Percentiles rank a stretch among this genome's conserved stretches.
Conservation (phyloP, 257 asterid genomes). For the Haberlea rhodopensis region DNA sequence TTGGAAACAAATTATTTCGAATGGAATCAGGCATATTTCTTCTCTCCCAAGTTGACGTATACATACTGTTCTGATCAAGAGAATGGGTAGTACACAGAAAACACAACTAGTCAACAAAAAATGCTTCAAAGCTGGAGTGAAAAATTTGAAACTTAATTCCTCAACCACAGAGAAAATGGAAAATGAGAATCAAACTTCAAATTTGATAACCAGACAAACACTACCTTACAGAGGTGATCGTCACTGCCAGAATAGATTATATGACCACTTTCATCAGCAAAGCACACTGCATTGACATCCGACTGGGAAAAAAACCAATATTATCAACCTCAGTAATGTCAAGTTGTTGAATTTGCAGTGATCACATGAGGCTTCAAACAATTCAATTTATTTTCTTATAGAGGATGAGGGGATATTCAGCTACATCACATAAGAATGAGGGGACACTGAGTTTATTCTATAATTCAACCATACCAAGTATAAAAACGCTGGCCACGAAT, state of each 20-base stretch:
- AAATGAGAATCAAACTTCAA: slow-evolving; percentile 8
- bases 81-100: too few relatives aligned
- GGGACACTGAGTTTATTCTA: neutral
- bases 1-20: neutral
- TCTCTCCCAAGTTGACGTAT: neutral
- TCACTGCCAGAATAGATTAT: slow-evolving; percentile 96
- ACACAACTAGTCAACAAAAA: neutral
- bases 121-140: neutral
- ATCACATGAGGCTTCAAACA: neutral
- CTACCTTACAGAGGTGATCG: slow-evolving; percentile 89
- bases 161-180: neutral
- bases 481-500: too few relatives aligned
- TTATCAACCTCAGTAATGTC: neutral
- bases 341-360: neutral
- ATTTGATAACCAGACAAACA: slow-evolving; percentile 15
- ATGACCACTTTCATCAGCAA: slow-evolving; percentile 93
- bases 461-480: neutral
- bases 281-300: slow-evolving; percentile 96
- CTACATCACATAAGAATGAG: neutral
- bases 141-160: neutral
- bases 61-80: too few relatives aligned
- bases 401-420: too few relatives aligned
- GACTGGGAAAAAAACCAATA: slow-evolving; percentile 50
- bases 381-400: neutral
- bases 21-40: neutral